Percentiles rank a stretch among this genome's conserved stretches.
Conservation (phyloP, 1,139 yeast genomes). For the Meyerozyma smithsonii region DNA sequence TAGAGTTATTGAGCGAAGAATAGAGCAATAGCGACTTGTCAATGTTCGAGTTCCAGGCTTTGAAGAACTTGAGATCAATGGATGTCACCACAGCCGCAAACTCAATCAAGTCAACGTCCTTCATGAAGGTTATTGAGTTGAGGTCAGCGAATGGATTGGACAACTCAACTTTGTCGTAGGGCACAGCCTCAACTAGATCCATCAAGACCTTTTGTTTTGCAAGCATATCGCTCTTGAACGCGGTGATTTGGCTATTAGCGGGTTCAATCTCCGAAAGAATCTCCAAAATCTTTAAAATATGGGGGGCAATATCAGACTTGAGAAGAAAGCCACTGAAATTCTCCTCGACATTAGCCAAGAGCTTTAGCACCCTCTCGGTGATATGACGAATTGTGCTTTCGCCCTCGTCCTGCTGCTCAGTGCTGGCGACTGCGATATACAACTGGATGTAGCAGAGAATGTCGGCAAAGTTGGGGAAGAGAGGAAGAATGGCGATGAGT, state of each 20-base stretch:
- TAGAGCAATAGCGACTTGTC: slow-evolving; percentile 39
- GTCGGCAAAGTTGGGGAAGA: slow-evolving; percentile 55
- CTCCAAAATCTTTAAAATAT: slow-evolving; percentile 32
- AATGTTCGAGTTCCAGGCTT: slow-evolving; percentile 69
- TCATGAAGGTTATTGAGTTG: slow-evolving; percentile 33
- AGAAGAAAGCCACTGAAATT: slow-evolving; percentile 38
- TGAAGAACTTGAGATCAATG: slow-evolving; percentile 53
- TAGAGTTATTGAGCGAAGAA: slow-evolving; percentile 20
- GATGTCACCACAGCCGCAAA: slow-evolving; percentile 54
- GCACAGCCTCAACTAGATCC: slow-evolving; percentile 20
- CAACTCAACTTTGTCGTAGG: slow-evolving; percentile 8
- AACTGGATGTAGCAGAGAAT: slow-evolving; percentile 38
- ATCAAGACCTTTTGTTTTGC: slow-evolving; percentile 33
- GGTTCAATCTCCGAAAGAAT: slow-evolving; percentile 15
- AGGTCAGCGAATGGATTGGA: slow-evolving; percentile 30
- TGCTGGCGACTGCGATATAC: slow-evolving; percentile 18
- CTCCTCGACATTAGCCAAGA: slow-evolving; percentile 28
- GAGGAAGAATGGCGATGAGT: slow-evolving; percentile 56
- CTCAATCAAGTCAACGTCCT: slow-evolving; percentile 40
- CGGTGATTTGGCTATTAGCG: slow-evolving; percentile 7
- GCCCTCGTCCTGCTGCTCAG: slow-evolving; percentile 11
- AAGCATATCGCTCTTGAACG: slow-evolving; percentile 31
- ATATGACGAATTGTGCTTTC: slow-evolving; percentile 6
- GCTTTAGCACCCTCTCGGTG: slow-evolving; percentile 13
- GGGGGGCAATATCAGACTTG: slow-evolving; percentile 38